Conservation (phyloP, 1,139 yeast genomes). For the Kluyveromyces sp. region DNA sequence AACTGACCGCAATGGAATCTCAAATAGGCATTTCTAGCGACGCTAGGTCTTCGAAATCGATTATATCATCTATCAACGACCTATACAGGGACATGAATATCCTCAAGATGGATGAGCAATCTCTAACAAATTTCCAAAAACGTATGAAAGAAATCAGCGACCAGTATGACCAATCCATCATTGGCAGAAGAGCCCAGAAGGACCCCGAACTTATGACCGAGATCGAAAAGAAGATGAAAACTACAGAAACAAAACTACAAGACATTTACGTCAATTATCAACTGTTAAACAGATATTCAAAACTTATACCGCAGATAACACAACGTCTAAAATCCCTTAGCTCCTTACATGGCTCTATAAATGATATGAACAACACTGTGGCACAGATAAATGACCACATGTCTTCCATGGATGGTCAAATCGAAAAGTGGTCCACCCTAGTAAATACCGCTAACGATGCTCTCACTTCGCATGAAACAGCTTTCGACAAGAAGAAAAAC, state of each 20-base stretch:
- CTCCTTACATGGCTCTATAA: slow-evolving; percentile 41
- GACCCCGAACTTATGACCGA: slow-evolving; percentile 24
- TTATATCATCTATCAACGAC: slow-evolving; percentile 21
- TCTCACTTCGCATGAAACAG: slow-evolving; percentile 29
- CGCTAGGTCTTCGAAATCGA: slow-evolving; percentile 6
- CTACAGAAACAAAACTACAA: slow-evolving; percentile 28
- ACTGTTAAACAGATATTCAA: slow-evolving; percentile 32
- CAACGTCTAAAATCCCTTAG: slow-evolving; percentile 40
- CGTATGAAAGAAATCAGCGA: slow-evolving; percentile 34
- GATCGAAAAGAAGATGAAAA: slow-evolving; percentile 18
- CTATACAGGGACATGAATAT: slow-evolving; percentile 23
- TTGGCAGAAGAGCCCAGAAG: slow-evolving; percentile 14
- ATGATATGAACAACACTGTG: slow-evolving; percentile 46
- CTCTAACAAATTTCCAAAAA: slow-evolving; percentile 25
- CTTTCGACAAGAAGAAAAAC: slow-evolving; percentile 6
- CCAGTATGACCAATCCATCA: slow-evolving; percentile 24
- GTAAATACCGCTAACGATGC: slow-evolving; percentile 35
- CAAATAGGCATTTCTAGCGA: slow-evolving; percentile 11
- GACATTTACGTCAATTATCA: slow-evolving; percentile 36
- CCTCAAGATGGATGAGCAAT: slow-evolving; percentile 19
- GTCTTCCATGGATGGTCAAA: slow-evolving; percentile 33
- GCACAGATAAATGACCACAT: slow-evolving; percentile 39
- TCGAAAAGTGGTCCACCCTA: slow-evolving; percentile 36
- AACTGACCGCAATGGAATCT: slow-evolving; percentile 22
- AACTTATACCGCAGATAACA: slow-evolving; percentile 36